Conservation (phyloP, 1,284 basidiomycete species). For the Leccinum cinnamomeum region DNA sequence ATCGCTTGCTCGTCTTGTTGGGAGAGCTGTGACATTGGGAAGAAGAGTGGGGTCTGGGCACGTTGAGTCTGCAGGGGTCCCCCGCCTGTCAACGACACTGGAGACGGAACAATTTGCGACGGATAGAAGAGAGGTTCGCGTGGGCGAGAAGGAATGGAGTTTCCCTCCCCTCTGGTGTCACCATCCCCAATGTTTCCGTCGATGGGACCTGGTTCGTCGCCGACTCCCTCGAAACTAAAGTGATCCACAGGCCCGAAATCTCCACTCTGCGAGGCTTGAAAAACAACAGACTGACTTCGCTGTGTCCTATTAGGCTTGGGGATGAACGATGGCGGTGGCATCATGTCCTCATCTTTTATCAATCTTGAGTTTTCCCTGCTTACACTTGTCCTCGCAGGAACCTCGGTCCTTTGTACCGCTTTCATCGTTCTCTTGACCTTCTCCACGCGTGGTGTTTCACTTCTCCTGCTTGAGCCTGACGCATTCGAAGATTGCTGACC, state of each 20-base stretch:
- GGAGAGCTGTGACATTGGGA: constrained; percentile 62
- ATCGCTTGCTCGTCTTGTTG: constrained; percentile 50
- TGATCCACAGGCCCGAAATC: constrained; percentile 19
- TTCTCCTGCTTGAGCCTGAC: constrained; percentile 27
- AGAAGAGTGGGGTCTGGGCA: constrained; percentile 57
- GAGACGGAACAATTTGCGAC: constrained; percentile 25
- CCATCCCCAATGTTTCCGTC: not conserved
- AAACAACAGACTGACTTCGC: constrained; percentile 9
- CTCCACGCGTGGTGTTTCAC: constrained; percentile 38
- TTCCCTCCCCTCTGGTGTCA: not conserved
- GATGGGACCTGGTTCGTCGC: constrained; percentile 1
- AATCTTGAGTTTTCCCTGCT: constrained; percentile 17
- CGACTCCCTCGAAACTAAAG: constrained; percentile 3
- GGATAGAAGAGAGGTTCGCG: constrained; percentile 31
- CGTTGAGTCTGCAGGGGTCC: constrained; percentile 14
- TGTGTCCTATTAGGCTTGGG: constrained; percentile 14
- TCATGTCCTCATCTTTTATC: constrained; percentile 23
- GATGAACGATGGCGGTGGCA: constrained; percentile 34
- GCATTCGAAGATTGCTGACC: constrained; percentile 34
- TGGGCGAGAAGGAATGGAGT: not conserved
- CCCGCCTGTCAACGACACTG: constrained; percentile 48
- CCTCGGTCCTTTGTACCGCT: constrained; percentile 52
- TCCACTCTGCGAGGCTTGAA: constrained; percentile 20
- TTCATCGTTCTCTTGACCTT: constrained; percentile 55
- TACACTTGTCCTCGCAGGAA: constrained; percentile 22